A percentile compares a stretch with the other conserved stretches of the same genome.
These are phyloP conservation scores for Linnemannia schmuckeri DNA, from an alignment of 192 early-diverging fungal species.

Conservation along the genomic window DNA sequence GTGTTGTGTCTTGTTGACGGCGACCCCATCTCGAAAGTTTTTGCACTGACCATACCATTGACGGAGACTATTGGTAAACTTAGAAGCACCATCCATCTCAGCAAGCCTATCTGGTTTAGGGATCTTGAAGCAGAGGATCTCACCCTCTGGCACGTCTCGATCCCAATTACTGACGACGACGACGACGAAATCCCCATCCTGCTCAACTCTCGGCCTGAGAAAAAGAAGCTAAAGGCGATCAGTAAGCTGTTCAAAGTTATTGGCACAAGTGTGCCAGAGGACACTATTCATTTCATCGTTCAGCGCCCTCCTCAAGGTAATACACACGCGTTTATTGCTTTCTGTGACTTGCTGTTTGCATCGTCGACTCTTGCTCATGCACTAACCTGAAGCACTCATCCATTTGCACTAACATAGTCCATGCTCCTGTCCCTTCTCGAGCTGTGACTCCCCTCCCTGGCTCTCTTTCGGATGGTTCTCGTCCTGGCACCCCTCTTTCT, in stretches of 20 bases:
- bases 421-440: conserved; percentile 15
- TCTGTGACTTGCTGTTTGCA: not conserved
- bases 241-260: not conserved
- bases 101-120: too few species aligned
- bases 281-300: conserved; percentile 29
- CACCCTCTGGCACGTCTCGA: conserved; percentile 7
- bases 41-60: conserved; percentile 7
- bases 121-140: not conserved
- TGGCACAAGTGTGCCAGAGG: not conserved
- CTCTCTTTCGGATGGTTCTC: conserved; percentile 16
- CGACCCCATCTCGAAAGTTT: conserved; percentile 4
- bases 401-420: conserved; percentile 5
- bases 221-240: not conserved
- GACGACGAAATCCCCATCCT: not conserved
- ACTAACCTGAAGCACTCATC: conserved; percentile 1
- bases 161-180: conserved; percentile 1
- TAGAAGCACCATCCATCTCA: not conserved
- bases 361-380: not conserved
- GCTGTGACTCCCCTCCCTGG: not conserved
- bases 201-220: not conserved
- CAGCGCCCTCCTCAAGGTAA: conserved; percentile 30
- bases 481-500: conserved; percentile 21
- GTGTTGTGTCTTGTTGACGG: conserved; percentile 41
- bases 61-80: conserved; percentile 39
- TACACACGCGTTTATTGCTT: not conserved